phyloP scores from a whole-genome alignment of 768 basidiomycete genomes.

The Sarcodon sp. region DNA sequence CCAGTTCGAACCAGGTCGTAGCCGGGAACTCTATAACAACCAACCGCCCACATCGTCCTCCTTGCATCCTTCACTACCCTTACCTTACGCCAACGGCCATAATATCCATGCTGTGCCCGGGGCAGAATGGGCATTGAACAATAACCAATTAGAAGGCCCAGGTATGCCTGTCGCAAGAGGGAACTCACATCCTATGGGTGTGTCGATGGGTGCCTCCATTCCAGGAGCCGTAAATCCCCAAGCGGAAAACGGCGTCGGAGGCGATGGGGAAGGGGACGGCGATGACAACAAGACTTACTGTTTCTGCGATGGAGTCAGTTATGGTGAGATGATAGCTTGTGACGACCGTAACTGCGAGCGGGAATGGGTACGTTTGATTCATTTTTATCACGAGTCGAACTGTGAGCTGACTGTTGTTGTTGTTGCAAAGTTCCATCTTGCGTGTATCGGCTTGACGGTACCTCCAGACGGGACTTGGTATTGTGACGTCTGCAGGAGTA shows the following conservation, averaged over 20 bases:
- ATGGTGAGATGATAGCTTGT: conserved; percentile 93
- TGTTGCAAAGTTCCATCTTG: conserved; percentile 58
- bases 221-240: conserved; percentile 23
- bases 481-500: conserved; percentile 53
- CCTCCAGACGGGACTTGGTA: conserved; percentile 68
- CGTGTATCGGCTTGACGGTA: conserved; percentile 54
- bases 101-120: conserved; percentile 6
- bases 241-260: conserved; percentile 27
- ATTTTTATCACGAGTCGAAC: conserved; percentile 4
- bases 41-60: conserved; percentile 36
- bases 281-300: conserved; percentile 65
- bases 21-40: conserved; percentile 28
- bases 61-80: conserved; percentile 43
- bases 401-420: not conserved
- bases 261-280: conserved; percentile 43
- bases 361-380: conserved; percentile 71
- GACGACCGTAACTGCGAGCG: conserved; percentile 68
- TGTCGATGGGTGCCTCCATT: conserved; percentile 12
- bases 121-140: conserved; percentile 9
- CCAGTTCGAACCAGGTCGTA: conserved; percentile 12
- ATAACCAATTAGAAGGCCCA: conserved; percentile 56
- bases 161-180: conserved; percentile 61
- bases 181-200: not conserved
- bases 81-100: conserved; percentile 20
- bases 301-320: conserved; percentile 73